Evolutionary conservation across 139 green algal species (phyloP).

Genomic region (Ettlia oleoabundans): DNA sequence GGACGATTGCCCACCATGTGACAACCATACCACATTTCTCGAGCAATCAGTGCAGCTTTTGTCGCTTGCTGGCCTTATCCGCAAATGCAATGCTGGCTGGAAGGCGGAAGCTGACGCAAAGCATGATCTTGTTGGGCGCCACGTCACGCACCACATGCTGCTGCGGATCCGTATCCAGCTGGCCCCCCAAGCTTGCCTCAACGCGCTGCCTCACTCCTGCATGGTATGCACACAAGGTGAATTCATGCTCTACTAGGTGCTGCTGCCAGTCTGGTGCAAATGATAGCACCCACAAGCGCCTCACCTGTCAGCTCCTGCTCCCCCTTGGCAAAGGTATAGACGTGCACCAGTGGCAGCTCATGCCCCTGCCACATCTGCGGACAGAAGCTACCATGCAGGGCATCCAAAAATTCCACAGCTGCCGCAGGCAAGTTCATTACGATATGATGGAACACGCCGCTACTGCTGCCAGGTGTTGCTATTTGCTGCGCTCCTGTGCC

Average conservation of each 20-base stretch:
- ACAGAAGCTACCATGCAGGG: constrained; percentile 77
- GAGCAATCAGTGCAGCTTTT: constrained; percentile 2
- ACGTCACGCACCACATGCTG: constrained; percentile 88
- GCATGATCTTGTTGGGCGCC: constrained; percentile 93
- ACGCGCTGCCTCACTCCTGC: constrained; percentile 63
- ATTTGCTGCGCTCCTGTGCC: too few species aligned
- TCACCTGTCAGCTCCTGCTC: constrained; percentile 74
- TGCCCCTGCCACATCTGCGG: constrained; percentile 61
- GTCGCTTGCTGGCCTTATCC: background rate
- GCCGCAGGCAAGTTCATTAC: constrained; percentile 96
- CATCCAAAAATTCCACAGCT: constrained; percentile 91
- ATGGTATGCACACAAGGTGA: background rate
- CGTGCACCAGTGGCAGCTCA: constrained; percentile 86
- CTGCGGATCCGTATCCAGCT: constrained; percentile 46
- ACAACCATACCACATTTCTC: too few species aligned
- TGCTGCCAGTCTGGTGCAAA: too few species aligned
- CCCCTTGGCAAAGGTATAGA: constrained; percentile 88
- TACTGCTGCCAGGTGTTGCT: background rate
- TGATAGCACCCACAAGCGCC: background rate
- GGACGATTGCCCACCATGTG: too few species aligned
- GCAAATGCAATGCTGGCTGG: constrained; percentile 19
- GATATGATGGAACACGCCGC: constrained; percentile 64
- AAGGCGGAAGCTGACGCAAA: constrained; percentile 86
- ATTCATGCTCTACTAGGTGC: too few species aligned
- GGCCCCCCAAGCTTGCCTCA: constrained; percentile 72